Base-by-base conservation (phyloP, 2,329 filamentous ascomycete genomes). In the Fusarium sp. region DNA sequence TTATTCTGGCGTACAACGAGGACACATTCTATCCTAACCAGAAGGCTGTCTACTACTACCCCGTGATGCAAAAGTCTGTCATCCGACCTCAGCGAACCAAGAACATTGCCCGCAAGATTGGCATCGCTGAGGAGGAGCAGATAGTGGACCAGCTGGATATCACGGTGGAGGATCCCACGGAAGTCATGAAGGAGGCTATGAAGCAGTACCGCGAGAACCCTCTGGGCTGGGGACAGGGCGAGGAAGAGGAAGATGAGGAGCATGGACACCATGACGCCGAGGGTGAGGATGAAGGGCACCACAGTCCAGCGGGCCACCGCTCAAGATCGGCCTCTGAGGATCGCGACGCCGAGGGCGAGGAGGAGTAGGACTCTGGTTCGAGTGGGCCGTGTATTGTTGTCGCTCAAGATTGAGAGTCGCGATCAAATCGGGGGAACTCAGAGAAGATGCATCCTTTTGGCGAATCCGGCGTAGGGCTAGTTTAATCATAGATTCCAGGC, bases 11-110 rank as follows among this genome's bases (percentile, higher is more conserved):
- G 4, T 87, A 88, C 77, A 87, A 90, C 75, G 87, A 90, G 71
- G 88, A 88, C 71, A 86, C 82, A 27, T 77, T 82, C 58, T 85
- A 87, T 71, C 86, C 86, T 60, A 82, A 83, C 65, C 86, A 89
- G 73, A 90, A 89, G 80, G 91, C 87, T 8, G 89, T 88, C 14
- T 92, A 91, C 81, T 93, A 92, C 82, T 93, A 93, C 76, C 92
- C 92, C 5, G 86, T 93, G 72, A 89, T 93, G 83, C 90, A 92
- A 81, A 88, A 90, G 64, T 89, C 87, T 56, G 86, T 86, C 24
- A 89, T 93, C 77, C 86, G 90, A 52, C 90, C 90, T 33, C 90
- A 92, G 81, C 87, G 91, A 67, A 88, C 86, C 70, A 92, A 90
- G 85, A 91, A 91, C 78, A 91, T 92, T 73, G 87, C 89, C 54